A percentile compares a stretch with the other conserved stretches of the same genome.
Evolutionary conservation across 2,329 filamentous ascomycete species (phyloP).

Genomic region (Penicillium sp.): DNA sequence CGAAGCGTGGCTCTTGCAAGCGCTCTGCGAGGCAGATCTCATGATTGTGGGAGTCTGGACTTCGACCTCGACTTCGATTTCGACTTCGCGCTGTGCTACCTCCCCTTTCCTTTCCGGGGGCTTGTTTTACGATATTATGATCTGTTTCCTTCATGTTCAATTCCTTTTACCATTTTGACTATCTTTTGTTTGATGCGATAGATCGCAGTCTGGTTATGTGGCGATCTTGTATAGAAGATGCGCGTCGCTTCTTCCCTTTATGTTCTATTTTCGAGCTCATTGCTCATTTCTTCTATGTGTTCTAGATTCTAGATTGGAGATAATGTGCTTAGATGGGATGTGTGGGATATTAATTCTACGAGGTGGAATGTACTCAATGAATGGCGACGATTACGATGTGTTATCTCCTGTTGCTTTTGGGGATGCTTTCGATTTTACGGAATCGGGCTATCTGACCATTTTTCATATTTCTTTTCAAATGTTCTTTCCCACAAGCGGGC

Average conservation of each 20-base stretch:
- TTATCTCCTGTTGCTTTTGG: not conserved
- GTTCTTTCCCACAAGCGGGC: too few relatives aligned
- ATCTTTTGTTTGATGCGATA: not conserved
- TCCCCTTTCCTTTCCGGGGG: not conserved
- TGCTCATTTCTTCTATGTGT: not conserved
- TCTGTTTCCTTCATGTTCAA: not conserved
- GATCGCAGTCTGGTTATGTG: not conserved
- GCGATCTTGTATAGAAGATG: conserved; percentile 7
- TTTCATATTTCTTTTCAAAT: too few relatives aligned
- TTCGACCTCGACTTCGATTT: too few relatives aligned
- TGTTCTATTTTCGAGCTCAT: not conserved
- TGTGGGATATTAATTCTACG: not conserved
- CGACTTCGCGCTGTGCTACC: not conserved
- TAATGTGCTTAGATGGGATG: not conserved
- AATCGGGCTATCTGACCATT: too few relatives aligned
- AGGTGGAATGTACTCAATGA: conserved; percentile 2
- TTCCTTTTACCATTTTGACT: not conserved
- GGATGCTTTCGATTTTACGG: too few relatives aligned
- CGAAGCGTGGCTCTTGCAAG: conserved; percentile 40
- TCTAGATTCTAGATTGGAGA: conserved; percentile 6
- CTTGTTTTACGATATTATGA: conserved; percentile 5
- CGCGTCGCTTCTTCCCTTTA: not conserved
- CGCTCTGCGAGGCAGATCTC: conserved; percentile 23
- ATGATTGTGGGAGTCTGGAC: not conserved
- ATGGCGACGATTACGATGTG: conserved; percentile 4